Evolutionary conservation across 306 rosid species (phyloP).

Genomic region (Crotalaria pallida): DNA sequence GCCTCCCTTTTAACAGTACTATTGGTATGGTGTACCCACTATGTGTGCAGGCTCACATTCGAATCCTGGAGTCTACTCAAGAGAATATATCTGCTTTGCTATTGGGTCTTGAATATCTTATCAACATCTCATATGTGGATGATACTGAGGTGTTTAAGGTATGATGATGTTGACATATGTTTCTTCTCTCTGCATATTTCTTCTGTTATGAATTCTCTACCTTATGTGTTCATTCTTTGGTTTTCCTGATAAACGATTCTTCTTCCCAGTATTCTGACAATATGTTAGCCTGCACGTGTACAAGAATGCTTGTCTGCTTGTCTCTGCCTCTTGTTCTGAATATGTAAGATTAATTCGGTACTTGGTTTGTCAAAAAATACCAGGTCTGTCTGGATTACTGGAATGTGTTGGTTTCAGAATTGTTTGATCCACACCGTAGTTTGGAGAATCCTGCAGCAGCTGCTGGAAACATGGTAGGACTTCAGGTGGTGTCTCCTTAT

Average conservation of each 20-base stretch:
- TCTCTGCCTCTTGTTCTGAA: background rate
- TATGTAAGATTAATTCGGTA: background rate
- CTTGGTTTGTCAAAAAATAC: slow-evolving; percentile 11
- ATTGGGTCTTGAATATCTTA: slow-evolving; percentile 91
- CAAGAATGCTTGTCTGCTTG: background rate
- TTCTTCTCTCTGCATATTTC: background rate
- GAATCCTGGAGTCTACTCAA: slow-evolving; percentile 65
- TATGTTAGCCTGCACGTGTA: background rate
- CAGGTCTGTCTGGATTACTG: slow-evolving; percentile 87
- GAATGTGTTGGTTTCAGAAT: slow-evolving; percentile 84
- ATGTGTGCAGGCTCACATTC: slow-evolving; percentile 66
- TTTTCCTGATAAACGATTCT: background rate
- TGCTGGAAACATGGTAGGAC: slow-evolving; percentile 41
- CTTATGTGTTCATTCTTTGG: background rate
- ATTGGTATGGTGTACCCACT: background rate
- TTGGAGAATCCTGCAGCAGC: slow-evolving; percentile 39
- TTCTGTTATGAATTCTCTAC: background rate
- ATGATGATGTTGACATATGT: background rate
- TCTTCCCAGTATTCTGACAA: background rate
- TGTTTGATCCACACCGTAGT: slow-evolving; percentile 42
- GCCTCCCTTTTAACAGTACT: background rate
- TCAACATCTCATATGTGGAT: slow-evolving; percentile 89
- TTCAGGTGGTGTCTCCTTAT: slow-evolving; percentile 51
- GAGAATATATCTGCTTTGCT: slow-evolving; percentile 73
- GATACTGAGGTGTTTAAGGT: slow-evolving; percentile 99